A percentile compares a stretch with the other conserved stretches of the same genome.
Evolutionary conservation across 495 filamentous ascomycete species (phyloP).

Genomic region (Trichoderma asperelloides): DNA sequence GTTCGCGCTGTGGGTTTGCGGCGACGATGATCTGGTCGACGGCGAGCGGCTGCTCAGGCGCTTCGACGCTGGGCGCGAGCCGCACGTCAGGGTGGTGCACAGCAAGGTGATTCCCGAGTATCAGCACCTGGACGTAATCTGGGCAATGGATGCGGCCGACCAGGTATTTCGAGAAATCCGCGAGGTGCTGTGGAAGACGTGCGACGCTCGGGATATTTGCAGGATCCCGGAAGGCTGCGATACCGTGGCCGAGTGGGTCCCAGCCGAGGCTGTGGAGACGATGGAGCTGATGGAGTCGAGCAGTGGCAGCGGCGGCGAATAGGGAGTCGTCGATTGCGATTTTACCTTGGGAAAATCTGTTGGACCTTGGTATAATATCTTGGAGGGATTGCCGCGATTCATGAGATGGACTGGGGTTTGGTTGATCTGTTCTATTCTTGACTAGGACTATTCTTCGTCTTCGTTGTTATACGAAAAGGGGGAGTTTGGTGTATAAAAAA

Average conservation of each 20-base stretch:
- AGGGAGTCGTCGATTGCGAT: neutral
- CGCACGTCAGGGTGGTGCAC: slow-evolving; percentile 72
- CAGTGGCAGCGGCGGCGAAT: neutral
- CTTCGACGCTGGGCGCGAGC: slow-evolving; percentile 72
- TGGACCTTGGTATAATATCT: no score
- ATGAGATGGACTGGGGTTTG: no score
- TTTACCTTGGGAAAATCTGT: no score
- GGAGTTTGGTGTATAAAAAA: no score
- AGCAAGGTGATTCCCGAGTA: slow-evolving; percentile 79
- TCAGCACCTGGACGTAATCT: slow-evolving; percentile 92
- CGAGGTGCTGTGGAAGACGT: slow-evolving; percentile 74
- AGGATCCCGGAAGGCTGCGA: slow-evolving; percentile 57
- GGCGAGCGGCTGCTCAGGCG: slow-evolving; percentile 63
- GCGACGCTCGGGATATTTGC: slow-evolving; percentile 46
- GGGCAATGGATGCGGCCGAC: slow-evolving; percentile 85
- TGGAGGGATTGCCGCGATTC: no score
- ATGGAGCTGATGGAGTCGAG: neutral
- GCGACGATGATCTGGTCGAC: slow-evolving; percentile 77
- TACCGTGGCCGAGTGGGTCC: slow-evolving; percentile 29
- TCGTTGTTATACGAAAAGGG: no score
- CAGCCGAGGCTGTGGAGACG: slow-evolving; percentile 4
- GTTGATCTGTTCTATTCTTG: no score
- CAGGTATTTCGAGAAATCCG: slow-evolving; percentile 74
- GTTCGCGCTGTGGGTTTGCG: slow-evolving; percentile 82
- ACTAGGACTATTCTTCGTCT: no score